A percentile compares a stretch with the other conserved stretches of the same genome.
Conservation (phyloP, 2,329 filamentous ascomycete genomes). For the Colletotrichum sp. region DNA sequence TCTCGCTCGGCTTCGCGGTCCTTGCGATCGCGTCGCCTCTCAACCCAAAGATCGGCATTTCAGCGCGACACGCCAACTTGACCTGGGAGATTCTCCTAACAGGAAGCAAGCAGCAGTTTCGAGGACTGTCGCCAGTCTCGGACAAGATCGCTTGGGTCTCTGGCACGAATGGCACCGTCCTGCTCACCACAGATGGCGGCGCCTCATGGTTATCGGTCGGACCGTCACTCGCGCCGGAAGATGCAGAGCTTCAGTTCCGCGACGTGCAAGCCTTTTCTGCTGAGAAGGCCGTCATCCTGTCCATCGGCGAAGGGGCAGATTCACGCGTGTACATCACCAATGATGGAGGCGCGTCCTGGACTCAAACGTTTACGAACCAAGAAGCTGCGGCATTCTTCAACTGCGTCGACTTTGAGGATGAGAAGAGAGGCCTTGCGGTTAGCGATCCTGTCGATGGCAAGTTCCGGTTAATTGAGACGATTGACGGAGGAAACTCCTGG, state of each 20-base stretch:
- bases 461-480: constrained; percentile 35
- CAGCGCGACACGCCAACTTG: neutral
- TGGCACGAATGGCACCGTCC: constrained; percentile 32
- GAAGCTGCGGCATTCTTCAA: constrained; percentile 36
- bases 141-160: constrained; percentile 34
- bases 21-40: constrained; percentile 5
- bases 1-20: neutral
- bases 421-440: constrained; percentile 30
- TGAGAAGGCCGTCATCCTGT: constrained; percentile 43
- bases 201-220: constrained; percentile 33
- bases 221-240: constrained; percentile 24
- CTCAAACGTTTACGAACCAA: constrained; percentile 28
- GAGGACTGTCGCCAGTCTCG: constrained; percentile 34
- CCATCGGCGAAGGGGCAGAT: constrained; percentile 33
- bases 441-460: constrained; percentile 37
- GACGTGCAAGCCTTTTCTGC: constrained; percentile 43
- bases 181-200: constrained; percentile 32
- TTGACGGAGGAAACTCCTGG: constrained; percentile 32
- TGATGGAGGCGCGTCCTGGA: constrained; percentile 32
- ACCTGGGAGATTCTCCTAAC: constrained; percentile 31
- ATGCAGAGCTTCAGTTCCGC: constrained; percentile 33
- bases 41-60: neutral
- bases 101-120: constrained; percentile 29
- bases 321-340: constrained; percentile 35
- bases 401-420: constrained; percentile 33